Conservation (phyloP, 164 flowering plant genomes). For the Warburgia ugandensis region DNA sequence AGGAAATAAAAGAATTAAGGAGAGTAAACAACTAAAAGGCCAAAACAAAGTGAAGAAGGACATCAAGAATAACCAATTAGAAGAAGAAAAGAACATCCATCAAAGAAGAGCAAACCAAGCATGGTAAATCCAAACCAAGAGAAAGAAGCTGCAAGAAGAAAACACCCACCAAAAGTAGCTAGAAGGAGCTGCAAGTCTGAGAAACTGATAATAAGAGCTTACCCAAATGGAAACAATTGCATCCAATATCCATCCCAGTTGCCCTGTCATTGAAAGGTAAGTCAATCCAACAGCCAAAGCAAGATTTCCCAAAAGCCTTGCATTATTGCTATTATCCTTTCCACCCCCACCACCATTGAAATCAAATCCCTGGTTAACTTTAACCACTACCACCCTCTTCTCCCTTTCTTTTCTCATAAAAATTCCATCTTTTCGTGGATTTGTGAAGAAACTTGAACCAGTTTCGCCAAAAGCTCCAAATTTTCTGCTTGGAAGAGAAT, state of each 20-base stretch:
- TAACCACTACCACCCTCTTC: constrained; percentile 47
- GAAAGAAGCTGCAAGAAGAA: too few species aligned
- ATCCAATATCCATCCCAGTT: constrained; percentile 91
- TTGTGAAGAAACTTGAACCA: constrained; percentile 19
- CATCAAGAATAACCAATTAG: background rate
- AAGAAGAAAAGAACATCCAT: background rate
- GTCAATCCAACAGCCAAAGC: constrained; percentile 77
- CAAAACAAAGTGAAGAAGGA: too few species aligned
- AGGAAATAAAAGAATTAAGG: background rate
- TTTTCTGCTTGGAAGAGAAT: constrained; percentile 9
- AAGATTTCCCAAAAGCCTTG: constrained; percentile 68
- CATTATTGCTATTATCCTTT: constrained; percentile 30
- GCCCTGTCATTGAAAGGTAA: constrained; percentile 81
- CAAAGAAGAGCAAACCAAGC: background rate
- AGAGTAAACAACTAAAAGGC: too few species aligned
- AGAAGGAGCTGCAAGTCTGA: background rate
- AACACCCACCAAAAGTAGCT: background rate
- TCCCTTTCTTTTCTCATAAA: constrained; percentile 25
- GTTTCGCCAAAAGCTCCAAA: constrained; percentile 15
- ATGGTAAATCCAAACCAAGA: too few species aligned
- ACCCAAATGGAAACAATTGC: constrained; percentile 93
- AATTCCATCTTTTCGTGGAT: constrained; percentile 25
- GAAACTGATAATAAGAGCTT: constrained; percentile 5
- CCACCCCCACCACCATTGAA: constrained; percentile 54
- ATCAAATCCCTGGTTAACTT: constrained; percentile 49